Evolutionary conservation across 2,329 filamentous ascomycete genomes (phyloP).

Genomic region (Pyrenophora tritici-repentis): DNA sequence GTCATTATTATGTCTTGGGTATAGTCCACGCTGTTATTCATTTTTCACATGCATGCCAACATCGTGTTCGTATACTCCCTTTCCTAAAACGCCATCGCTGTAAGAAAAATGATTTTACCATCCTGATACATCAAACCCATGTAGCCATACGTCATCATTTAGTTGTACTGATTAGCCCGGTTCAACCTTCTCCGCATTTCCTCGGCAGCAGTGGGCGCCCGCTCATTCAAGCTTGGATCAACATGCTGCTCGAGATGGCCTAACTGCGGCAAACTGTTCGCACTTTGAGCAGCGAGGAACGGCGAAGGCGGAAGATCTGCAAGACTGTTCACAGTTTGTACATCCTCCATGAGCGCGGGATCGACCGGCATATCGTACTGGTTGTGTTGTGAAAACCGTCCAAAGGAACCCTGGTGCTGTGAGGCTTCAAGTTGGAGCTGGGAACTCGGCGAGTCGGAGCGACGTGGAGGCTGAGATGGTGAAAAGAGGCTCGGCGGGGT

Average conservation of each 20-base stretch:
- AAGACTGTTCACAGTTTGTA: slow-evolving; percentile 22
- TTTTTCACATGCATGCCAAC: not conserved
- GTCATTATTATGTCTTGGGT: not conserved
- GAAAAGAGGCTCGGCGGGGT: slow-evolving; percentile 17
- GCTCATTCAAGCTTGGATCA: slow-evolving; percentile 10
- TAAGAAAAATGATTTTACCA: not conserved
- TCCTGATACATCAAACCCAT: not conserved
- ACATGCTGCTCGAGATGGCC: slow-evolving; percentile 16
- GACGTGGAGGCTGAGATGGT: slow-evolving; percentile 8
- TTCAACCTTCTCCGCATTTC: slow-evolving; percentile 33
- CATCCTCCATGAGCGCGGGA: slow-evolving; percentile 62
- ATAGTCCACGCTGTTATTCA: not conserved
- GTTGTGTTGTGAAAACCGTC: slow-evolving; percentile 43
- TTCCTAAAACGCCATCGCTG: not conserved
- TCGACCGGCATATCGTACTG: slow-evolving; percentile 63
- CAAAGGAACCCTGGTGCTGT: slow-evolving; percentile 36
- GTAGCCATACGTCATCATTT: not conserved
- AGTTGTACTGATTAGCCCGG: slow-evolving; percentile 8
- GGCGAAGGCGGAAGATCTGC: slow-evolving; percentile 44
- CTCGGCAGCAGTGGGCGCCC: slow-evolving; percentile 27
- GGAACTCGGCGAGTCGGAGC: slow-evolving; percentile 32
- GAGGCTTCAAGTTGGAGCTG: slow-evolving; percentile 38
- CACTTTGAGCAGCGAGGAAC: slow-evolving; percentile 34
- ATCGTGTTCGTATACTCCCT: not conserved
- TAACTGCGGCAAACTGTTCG: slow-evolving; percentile 15